phyloP scores from a whole-genome alignment of 2,329 filamentous ascomycete genomes.

The Fusarium algeriense region DNA sequence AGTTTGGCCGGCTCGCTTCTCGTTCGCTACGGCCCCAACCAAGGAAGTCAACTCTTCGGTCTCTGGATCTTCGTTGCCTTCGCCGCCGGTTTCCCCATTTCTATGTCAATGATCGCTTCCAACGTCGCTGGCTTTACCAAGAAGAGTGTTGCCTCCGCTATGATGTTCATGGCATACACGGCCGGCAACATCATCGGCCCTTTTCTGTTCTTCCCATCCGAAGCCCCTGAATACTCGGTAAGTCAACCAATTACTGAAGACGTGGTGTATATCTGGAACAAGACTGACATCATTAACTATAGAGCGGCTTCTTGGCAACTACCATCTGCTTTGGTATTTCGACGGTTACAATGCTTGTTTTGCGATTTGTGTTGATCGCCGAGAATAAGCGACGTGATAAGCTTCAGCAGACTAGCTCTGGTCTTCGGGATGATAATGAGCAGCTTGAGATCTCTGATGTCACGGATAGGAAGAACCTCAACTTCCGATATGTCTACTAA shows the following conservation, averaged over 20 bases:
- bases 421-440: not conserved
- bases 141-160: slow-evolving; percentile 39
- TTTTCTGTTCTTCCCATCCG: slow-evolving; percentile 38
- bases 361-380: slow-evolving; percentile 26
- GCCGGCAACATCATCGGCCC: slow-evolving; percentile 39
- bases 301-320: slow-evolving; percentile 43
- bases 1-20: slow-evolving; percentile 39
- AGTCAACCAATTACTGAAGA: not conserved
- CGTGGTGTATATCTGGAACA: fast-evolving
- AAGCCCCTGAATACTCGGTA: slow-evolving; percentile 39
- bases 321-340: slow-evolving; percentile 40
- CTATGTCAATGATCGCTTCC: slow-evolving; percentile 37
- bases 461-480: slow-evolving; percentile 32
- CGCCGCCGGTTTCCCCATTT: slow-evolving; percentile 39
- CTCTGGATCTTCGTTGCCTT: slow-evolving; percentile 39
- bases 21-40: slow-evolving; percentile 35
- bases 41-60: slow-evolving; percentile 31
- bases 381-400: slow-evolving; percentile 37
- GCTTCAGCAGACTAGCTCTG: slow-evolving; percentile 2
- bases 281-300: not conserved
- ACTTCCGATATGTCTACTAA: slow-evolving; percentile 43
- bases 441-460: slow-evolving; percentile 38
- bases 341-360: slow-evolving; percentile 19
- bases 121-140: slow-evolving; percentile 43
- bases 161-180: slow-evolving; percentile 44